Evolutionary conservation across 305 asterid genomes (phyloP).

Genomic region (Fraxinus paxiana): DNA sequence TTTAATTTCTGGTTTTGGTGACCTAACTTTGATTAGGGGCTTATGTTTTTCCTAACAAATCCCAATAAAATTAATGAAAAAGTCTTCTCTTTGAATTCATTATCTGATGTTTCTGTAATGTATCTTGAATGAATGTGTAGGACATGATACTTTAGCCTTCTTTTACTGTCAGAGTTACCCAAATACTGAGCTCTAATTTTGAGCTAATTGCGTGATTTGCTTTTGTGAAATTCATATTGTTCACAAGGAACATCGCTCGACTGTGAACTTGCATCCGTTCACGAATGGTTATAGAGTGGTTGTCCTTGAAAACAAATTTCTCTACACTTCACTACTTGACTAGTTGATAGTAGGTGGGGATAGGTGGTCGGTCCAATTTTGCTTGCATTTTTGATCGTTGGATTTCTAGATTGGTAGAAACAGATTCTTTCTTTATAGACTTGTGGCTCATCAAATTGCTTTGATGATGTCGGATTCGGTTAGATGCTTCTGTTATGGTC

Average conservation of each 20-base stretch:
- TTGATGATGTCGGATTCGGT: not conserved
- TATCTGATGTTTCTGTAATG: slow-evolving; percentile 9
- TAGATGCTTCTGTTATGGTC: not conserved
- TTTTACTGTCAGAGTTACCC: not conserved
- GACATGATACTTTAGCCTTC: not conserved
- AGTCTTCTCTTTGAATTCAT: slow-evolving; percentile 27
- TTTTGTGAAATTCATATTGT: not conserved
- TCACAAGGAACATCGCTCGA: not conserved
- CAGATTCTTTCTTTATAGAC: not conserved
- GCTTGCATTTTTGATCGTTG: not conserved
- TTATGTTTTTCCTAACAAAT: slow-evolving; percentile 28
- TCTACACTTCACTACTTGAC: not conserved
- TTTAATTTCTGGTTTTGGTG: slow-evolving; percentile 38
- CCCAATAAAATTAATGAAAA: slow-evolving; percentile 34
- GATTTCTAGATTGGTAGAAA: not conserved
- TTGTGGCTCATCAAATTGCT: slow-evolving; percentile 6
- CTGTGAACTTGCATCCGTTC: not conserved
- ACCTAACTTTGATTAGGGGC: slow-evolving; percentile 45
- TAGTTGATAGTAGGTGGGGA: not conserved
- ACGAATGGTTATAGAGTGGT: not conserved
- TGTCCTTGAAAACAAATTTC: not conserved
- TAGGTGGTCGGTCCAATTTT: not conserved
- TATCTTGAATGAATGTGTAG: not conserved
- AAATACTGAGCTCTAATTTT: not conserved
- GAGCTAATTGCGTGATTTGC: not conserved